phyloP scores from a whole-genome alignment of 306 rosid genomes.

The Cucumis hystrix region DNA sequence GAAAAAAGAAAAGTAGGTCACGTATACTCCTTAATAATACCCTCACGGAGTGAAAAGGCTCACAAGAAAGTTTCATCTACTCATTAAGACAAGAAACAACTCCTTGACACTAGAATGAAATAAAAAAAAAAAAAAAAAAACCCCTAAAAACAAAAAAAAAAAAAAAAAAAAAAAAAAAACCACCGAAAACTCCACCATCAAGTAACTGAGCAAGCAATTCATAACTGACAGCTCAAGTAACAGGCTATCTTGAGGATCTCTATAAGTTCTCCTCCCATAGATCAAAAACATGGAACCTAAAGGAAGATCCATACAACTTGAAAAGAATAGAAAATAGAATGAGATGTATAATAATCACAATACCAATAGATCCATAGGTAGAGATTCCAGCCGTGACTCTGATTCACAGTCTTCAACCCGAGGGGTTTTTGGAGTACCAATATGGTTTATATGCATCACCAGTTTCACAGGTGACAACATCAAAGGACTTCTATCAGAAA shows the following conservation, averaged over 20 bases:
- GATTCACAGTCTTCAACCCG: constrained; percentile 33
- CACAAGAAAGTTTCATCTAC: not conserved
- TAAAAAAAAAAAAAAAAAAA: no score
- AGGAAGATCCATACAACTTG: not conserved
- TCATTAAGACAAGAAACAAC: not conserved
- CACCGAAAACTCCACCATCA: not conserved
- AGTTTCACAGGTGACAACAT: constrained; percentile 71
- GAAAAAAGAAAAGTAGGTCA: no score
- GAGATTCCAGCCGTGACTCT: constrained; percentile 69
- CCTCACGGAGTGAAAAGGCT: not conserved
- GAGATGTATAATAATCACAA: not conserved
- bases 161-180: no score
- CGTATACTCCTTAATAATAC: not conserved
- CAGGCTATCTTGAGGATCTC: not conserved
- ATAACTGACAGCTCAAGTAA: not conserved
- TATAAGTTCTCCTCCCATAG: not conserved
- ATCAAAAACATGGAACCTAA: not conserved
- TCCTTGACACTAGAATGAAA: not conserved
- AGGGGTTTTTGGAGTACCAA: constrained; percentile 65
- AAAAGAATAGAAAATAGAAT: not conserved
- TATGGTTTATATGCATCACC: constrained; percentile 25
- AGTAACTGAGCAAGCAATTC: not conserved
- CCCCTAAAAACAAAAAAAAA: no score
- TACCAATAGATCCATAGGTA: constrained; percentile 83
- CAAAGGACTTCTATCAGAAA: constrained; percentile 45